A percentile compares a stretch with the other conserved stretches of the same genome.
Evolutionary conservation across 371 early-diverging fungal genomes (phyloP).

Genomic region (Dichotomocladium elegans): DNA sequence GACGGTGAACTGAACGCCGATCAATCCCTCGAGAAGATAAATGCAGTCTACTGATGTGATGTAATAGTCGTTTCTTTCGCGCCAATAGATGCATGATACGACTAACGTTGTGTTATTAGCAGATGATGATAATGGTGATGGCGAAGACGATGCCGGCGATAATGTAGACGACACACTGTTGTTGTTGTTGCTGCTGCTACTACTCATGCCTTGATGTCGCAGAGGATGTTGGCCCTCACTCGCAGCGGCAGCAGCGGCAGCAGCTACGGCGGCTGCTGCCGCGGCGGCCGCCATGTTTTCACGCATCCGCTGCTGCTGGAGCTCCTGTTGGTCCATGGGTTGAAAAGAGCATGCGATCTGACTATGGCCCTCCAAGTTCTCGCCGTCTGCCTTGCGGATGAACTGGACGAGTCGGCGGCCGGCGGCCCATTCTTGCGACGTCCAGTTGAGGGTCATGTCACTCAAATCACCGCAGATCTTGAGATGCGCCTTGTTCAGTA

Average conservation of each 20-base stretch:
- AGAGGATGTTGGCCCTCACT: no score
- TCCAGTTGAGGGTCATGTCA: conserved; percentile 58
- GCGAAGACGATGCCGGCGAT: not conserved
- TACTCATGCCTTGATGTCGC: no score
- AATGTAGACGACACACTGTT: not conserved
- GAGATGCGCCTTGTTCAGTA: conserved; percentile 69
- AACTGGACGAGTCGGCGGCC: conserved; percentile 76
- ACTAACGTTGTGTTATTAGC: conserved; percentile 28
- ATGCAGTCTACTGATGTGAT: conserved; percentile 82
- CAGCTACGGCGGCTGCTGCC: conserved; percentile 11
- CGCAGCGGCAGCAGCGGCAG: conserved; percentile 9
- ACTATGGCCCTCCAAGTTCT: conserved; percentile 1
- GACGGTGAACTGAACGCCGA: conserved; percentile 72
- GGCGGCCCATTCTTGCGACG: conserved; percentile 58
- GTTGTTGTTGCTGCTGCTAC: not conserved
- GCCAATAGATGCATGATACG: conserved; percentile 84
- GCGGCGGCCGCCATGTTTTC: conserved; percentile 16
- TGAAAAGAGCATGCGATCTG: conserved; percentile 39
- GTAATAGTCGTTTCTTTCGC: conserved; percentile 67
- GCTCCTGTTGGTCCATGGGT: conserved; percentile 42
- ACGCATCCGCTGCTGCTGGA: conserved; percentile 15
- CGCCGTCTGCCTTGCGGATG: conserved; percentile 33
- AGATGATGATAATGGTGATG: not conserved
- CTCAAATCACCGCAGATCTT: conserved; percentile 60
- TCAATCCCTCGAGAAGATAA: conserved; percentile 68